Conservation (phyloP, 164 flowering plant genomes). For the Stephania cephalantha region DNA sequence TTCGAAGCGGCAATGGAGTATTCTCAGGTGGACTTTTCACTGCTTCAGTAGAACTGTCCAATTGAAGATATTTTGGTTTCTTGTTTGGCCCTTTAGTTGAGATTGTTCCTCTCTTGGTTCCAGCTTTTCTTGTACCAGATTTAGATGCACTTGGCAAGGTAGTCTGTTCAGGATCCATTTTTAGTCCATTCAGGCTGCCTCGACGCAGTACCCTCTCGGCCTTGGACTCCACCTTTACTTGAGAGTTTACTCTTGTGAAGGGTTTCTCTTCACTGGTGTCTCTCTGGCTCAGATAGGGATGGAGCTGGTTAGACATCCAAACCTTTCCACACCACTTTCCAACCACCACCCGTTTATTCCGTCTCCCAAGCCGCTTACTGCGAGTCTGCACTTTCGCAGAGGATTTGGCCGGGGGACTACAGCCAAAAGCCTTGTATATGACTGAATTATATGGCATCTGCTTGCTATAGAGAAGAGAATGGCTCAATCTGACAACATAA, state of each 20-base stretch:
- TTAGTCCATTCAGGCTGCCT: conserved; percentile 12
- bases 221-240: conserved; percentile 29
- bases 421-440: conserved; percentile 76
- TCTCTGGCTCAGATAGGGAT: conserved; percentile 49
- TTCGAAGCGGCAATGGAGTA: conserved; percentile 15
- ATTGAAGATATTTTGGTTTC: conserved; percentile 30
- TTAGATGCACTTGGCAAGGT: conserved; percentile 8
- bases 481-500: conserved; percentile 73
- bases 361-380: conserved; percentile 39
- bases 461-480: conserved; percentile 78
- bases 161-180: conserved; percentile 2
- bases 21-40: conserved; percentile 11
- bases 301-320: conserved; percentile 96
- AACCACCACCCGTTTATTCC: conserved; percentile 59
- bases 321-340: conserved; percentile 98
- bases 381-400: conserved; percentile 25
- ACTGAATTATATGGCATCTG: conserved; percentile 91
- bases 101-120: conserved; percentile 48
- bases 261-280: conserved; percentile 34
- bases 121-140: conserved; percentile 26
- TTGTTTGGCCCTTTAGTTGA: conserved; percentile 25
- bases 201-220: conserved; percentile 24
- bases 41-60: conserved; percentile 15
- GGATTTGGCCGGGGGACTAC: conserved; percentile 37
- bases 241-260: conserved; percentile 15